Conservation (phyloP, 352 stramenopile genomes). For the Globisporangium perplexum region DNA sequence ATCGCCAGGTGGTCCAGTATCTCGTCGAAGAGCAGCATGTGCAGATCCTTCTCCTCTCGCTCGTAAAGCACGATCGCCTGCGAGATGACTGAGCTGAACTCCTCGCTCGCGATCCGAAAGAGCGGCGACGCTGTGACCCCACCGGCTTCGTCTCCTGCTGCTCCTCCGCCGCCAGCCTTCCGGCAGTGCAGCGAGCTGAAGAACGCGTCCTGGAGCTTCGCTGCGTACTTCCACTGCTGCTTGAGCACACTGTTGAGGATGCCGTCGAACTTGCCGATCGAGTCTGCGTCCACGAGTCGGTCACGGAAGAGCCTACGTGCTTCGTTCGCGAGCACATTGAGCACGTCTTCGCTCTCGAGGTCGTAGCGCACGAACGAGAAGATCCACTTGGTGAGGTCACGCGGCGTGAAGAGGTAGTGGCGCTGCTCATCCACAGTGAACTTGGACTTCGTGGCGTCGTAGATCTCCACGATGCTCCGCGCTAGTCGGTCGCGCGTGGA, state of each 20-base stretch:
- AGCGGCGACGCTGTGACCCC: constrained; percentile 25
- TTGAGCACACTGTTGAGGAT: constrained; percentile 83
- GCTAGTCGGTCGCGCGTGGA: constrained; percentile 80
- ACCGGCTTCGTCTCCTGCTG: constrained; percentile 2
- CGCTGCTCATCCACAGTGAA: constrained; percentile 92
- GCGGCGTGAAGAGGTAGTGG: constrained; percentile 94
- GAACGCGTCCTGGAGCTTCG: constrained; percentile 79
- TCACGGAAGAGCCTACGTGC: constrained; percentile 87
- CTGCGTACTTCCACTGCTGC: constrained; percentile 72
- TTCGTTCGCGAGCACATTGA: constrained; percentile 91
- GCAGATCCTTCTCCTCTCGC: constrained; percentile 91
- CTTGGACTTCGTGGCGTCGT: constrained; percentile 81
- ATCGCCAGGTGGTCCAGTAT: constrained; percentile 89
- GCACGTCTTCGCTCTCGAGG: constrained; percentile 79
- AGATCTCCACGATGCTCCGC: constrained; percentile 88
- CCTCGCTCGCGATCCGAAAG: constrained; percentile 60
- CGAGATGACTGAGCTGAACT: constrained; percentile 81
- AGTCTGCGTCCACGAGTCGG: constrained; percentile 82
- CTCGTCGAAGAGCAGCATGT: constrained; percentile 92
- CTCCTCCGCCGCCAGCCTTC: constrained; percentile 13
- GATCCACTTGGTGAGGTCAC: constrained; percentile 91
- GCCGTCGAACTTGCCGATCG: constrained; percentile 72
- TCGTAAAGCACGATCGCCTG: constrained; percentile 94
- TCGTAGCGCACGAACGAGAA: constrained; percentile 89
- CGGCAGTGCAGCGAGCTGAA: constrained; percentile 81